phyloP scores from a whole-genome alignment of 176 grass and related monocot genomes.

The Luzula sylvatica region DNA sequence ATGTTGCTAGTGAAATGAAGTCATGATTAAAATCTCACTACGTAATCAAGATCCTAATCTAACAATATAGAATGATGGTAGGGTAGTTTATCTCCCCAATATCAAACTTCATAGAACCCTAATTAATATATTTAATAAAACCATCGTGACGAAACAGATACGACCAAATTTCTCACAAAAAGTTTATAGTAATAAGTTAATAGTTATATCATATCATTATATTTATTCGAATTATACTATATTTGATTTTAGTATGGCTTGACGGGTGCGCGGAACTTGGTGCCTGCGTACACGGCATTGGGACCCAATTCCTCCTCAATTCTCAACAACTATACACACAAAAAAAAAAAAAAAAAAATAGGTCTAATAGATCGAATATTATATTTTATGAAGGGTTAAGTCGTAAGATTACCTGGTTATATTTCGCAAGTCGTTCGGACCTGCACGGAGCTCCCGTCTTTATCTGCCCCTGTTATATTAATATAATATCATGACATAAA shows the following conservation, averaged over 20 bases:
- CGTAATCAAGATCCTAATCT: background rate
- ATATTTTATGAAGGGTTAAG: background rate
- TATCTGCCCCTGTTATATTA: constrained; percentile 74
- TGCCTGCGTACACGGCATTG: constrained; percentile 50
- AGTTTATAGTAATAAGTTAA: background rate
- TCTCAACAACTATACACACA: constrained; percentile 55
- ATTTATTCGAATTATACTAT: background rate
- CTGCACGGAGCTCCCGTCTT: constrained; percentile 87
- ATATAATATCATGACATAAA: background rate
- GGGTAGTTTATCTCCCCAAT: too few relatives aligned
- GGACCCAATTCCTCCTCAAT: constrained; percentile 85
- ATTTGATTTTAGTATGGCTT: constrained; percentile 47
- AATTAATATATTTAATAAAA: background rate
- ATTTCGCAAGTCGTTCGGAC: constrained; percentile 94
- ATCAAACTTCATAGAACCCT: too few relatives aligned
- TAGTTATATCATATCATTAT: background rate
- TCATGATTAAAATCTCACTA: background rate
- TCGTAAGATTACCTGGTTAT: constrained; percentile 61
- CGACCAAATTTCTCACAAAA: constrained; percentile 1
- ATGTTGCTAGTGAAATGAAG: background rate
- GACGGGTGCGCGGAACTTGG: constrained; percentile 61
- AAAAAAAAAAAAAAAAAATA: background rate
- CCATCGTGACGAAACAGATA: background rate
- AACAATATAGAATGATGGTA: background rate
- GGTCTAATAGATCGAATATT: background rate